Conservation (phyloP, 805 yeast species). For the Candida dajiaensis region DNA sequence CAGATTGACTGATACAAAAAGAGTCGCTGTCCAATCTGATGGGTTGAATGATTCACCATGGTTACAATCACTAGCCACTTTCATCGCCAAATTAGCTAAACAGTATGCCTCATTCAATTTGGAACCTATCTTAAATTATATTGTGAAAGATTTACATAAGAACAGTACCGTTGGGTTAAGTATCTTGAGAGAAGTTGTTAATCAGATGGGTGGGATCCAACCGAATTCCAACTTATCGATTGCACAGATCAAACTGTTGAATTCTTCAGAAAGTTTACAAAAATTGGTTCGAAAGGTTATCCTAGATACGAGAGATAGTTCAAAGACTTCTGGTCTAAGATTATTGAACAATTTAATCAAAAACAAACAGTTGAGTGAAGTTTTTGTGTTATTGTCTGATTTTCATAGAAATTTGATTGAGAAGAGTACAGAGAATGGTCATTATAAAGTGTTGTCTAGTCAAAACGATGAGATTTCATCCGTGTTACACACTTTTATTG, state of each 20-base stretch:
- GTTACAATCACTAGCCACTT: slow-evolving; percentile 77
- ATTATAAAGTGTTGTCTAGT: slow-evolving; percentile 66
- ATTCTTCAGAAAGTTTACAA: slow-evolving; percentile 56
- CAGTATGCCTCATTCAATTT: slow-evolving; percentile 52
- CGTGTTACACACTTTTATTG: slow-evolving; percentile 59
- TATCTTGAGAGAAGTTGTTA: slow-evolving; percentile 60
- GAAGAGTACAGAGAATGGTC: slow-evolving; percentile 30
- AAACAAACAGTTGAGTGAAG: slow-evolving; percentile 47
- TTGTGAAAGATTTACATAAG: slow-evolving; percentile 56
- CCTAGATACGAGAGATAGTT: slow-evolving; percentile 41
- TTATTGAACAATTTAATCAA: slow-evolving; percentile 42
- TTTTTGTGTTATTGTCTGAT: slow-evolving; percentile 58
- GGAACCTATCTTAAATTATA: slow-evolving; percentile 51
- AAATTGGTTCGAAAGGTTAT: slow-evolving; percentile 51
- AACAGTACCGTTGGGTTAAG: slow-evolving; percentile 56
- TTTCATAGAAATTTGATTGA: slow-evolving; percentile 36
- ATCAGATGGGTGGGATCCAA: slow-evolving; percentile 76
- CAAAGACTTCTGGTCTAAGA: slow-evolving; percentile 40
- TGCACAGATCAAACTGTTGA: slow-evolving; percentile 58
- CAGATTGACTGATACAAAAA: slow-evolving; percentile 58
- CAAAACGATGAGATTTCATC: slow-evolving; percentile 67
- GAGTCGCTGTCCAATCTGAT: slow-evolving; percentile 63
- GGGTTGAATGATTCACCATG: slow-evolving; percentile 79
- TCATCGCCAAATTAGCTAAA: slow-evolving; percentile 66
- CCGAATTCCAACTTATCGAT: slow-evolving; percentile 60